Evolutionary conservation across 1,284 basidiomycete species (phyloP), one percentile per base, ranked within the genome.

Genomic region (Entoloma clypeatum): DNA sequence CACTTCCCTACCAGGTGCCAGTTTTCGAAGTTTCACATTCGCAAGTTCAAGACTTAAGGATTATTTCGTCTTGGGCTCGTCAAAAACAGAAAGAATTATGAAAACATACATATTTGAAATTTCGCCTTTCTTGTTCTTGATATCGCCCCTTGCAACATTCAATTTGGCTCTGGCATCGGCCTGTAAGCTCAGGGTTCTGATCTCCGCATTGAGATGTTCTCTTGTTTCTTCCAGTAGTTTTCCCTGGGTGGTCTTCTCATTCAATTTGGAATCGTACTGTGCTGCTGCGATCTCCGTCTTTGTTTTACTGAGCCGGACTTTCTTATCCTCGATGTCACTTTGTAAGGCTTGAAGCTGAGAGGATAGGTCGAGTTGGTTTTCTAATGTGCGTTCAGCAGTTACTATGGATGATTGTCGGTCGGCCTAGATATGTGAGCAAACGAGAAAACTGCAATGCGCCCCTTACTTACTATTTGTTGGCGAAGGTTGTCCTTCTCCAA

Each of bases 141-240:
- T 59, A 49, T 93, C 89, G 0, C 68, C 68, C 44, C 81, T 71
- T 58, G 92, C 90, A 47, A 96, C 60, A 27, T 85, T 79, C 32
- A 98, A 63, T 52, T 82, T 85, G 1, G 93, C 92, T 26, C 94
- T 74, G 1, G 80, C 71, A 48, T 94, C 89, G 0, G 90, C 85
- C 58, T 97, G 92, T 26, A 79, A 60, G 55, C 85, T 92, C 45
- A 97, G 64, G 1, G 72, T 64, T 23, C 79, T 75, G 33, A 95
- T 69, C 53, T 98, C 93, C 1, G 63, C 52, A 43, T 82, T 90
- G 41, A 93, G 63, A 17, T 65, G 64, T 22, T 95, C 92, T 18
- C 87, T 73, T 36, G 71, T 71, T 19, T 79, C 77, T 50, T 97
- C 92, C 45, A 91, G 68, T 22, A 60, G 59, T 22, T 81, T 72